phyloP scores from a whole-genome alignment of 1,139 yeast species.

The Taiozyma sp. region DNA sequence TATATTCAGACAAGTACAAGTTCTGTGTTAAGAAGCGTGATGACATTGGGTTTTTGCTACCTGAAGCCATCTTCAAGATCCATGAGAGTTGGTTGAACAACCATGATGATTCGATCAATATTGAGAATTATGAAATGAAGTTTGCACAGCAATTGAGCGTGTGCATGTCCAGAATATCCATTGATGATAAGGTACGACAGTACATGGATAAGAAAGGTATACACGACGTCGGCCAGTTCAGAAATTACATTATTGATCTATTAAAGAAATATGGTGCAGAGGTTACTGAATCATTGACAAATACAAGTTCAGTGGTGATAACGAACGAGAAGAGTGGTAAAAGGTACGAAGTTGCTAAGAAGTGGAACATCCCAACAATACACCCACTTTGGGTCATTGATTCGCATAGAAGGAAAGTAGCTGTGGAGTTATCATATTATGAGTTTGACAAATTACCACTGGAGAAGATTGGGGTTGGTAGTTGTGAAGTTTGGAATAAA shows the following conservation, averaged over 20 bases:
- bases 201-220: constrained; percentile 9
- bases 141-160: constrained; percentile 44
- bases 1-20: constrained; percentile 54
- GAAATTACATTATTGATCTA: constrained; percentile 29
- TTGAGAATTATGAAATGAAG: constrained; percentile 31
- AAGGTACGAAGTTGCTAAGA: constrained; percentile 55
- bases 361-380: constrained; percentile 64
- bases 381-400: constrained; percentile 76
- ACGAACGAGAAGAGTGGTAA: constrained; percentile 52
- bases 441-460: constrained; percentile 28
- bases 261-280: constrained; percentile 54
- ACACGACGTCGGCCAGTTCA: constrained; percentile 9
- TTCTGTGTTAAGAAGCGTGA: constrained; percentile 54
- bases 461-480: constrained; percentile 19
- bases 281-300: constrained; percentile 51
- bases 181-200: constrained; percentile 20
- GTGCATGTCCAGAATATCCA: constrained; percentile 47
- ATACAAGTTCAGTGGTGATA: constrained; percentile 45
- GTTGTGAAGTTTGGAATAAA: constrained; percentile 50
- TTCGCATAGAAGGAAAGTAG: constrained; percentile 54
- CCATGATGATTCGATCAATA: constrained; percentile 14
- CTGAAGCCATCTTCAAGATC: constrained; percentile 39
- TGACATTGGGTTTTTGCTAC: constrained; percentile 52
- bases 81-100: constrained; percentile 53
- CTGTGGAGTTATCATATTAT: constrained; percentile 46